Conservation (phyloP, 805 yeast species). For the Hanseniaspora occidentalis region DNA sequence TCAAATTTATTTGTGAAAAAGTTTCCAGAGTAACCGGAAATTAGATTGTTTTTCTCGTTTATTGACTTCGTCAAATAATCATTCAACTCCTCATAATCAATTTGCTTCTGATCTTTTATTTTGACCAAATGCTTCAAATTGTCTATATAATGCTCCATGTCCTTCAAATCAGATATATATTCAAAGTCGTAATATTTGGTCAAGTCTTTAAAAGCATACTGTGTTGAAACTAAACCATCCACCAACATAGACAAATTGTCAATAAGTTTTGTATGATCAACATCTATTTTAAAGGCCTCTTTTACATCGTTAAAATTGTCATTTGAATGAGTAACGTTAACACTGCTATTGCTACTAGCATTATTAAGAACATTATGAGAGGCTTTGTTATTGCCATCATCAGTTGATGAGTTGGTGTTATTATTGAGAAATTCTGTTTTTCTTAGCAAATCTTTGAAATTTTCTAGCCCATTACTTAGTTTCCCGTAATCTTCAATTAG, state of each 20-base stretch:
- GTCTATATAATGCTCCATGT: slow-evolving; percentile 68
- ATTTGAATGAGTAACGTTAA: too few species aligned
- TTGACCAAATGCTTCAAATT: slow-evolving; percentile 59
- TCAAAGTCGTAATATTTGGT: slow-evolving; percentile 56
- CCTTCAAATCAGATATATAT: slow-evolving; percentile 71
- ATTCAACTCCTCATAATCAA: slow-evolving; percentile 77
- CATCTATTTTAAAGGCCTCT: slow-evolving; percentile 4
- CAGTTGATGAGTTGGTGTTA: too few species aligned
- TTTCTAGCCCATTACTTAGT: slow-evolving; percentile 56
- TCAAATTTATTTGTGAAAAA: slow-evolving; percentile 46
- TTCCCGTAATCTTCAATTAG: slow-evolving; percentile 61
- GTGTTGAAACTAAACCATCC: slow-evolving; percentile 32
- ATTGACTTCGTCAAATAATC: slow-evolving; percentile 67
- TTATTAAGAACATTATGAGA: too few species aligned
- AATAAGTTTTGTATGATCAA: slow-evolving; percentile 13
- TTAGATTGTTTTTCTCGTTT: slow-evolving; percentile 44
- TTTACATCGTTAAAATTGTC: neutral
- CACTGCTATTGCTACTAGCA: too few species aligned
- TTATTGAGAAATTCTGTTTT: slow-evolving; percentile 14
- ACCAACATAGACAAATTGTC: slow-evolving; percentile 32
- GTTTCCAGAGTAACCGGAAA: slow-evolving; percentile 39
- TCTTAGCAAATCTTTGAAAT: slow-evolving; percentile 49
- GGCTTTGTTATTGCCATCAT: too few species aligned
- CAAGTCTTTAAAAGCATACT: slow-evolving; percentile 31
- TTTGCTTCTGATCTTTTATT: slow-evolving; percentile 79